These are phyloP conservation scores for Tribonema minus DNA, from an alignment of 108 stramenopile species.

Conservation along the genomic window DNA sequence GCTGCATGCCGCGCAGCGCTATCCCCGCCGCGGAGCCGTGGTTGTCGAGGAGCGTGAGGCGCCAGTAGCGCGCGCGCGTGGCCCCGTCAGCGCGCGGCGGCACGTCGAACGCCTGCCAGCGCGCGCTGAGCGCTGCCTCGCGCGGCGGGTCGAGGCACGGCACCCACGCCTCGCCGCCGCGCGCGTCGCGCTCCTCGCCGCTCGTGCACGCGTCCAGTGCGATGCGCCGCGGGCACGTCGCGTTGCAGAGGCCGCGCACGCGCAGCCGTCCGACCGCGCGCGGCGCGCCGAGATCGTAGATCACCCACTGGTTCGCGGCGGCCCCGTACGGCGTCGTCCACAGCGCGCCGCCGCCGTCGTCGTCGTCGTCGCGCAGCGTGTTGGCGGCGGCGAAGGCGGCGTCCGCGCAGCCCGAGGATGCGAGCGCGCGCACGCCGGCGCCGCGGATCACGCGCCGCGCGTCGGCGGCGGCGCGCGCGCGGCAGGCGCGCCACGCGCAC, in stretches of 20 bases:
- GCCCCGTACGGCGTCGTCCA: conserved; percentile 32
- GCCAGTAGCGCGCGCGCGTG: conserved; percentile 11
- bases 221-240: conserved; percentile 7
- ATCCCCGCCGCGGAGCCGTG: conserved; percentile 22
- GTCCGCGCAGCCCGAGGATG: background rate
- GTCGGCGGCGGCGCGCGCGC: no score
- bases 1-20: conserved; percentile 23
- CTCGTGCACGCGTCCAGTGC: background rate
- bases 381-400: background rate
- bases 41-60: conserved; percentile 12
- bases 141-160: background rate
- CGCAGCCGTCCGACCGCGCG: conserved; percentile 16
- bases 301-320: conserved; percentile 17
- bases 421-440: no score
- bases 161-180: background rate
- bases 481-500: no score
- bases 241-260: conserved; percentile 14
- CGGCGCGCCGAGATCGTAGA: conserved; percentile 16
- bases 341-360: conserved; percentile 1
- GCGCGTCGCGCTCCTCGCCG: background rate
- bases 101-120: conserved; percentile 28
- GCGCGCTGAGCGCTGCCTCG: background rate
- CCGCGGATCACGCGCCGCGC: no score
- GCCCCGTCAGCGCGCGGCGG: conserved; percentile 4
- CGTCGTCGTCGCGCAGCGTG: background rate